These are phyloP conservation scores for Trichoderma atrobrunneum DNA, from an alignment of 2,329 filamentous ascomycete species.

Conservation along the genomic window DNA sequence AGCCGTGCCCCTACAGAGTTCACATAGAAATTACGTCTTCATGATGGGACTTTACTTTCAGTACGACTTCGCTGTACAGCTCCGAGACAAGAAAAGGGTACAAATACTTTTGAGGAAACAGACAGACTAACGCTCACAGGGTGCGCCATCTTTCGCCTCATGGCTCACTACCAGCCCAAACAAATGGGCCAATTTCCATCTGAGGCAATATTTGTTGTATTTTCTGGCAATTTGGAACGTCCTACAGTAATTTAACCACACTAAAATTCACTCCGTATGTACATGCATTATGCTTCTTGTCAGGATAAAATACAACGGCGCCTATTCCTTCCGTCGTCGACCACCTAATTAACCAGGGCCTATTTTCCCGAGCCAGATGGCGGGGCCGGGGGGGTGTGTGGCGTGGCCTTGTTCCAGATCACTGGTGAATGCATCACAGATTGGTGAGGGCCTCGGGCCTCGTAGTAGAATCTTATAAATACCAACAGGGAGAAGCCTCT, in stretches of 20 bases:
- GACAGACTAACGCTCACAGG: not conserved
- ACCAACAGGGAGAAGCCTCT: slow-evolving; percentile 24
- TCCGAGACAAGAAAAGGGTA: not conserved
- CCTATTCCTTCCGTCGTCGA: not conserved
- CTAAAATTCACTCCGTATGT: not conserved
- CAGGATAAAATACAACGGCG: slow-evolving; percentile 13
- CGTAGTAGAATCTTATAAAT: slow-evolving; percentile 26
- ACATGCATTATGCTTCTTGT: not conserved
- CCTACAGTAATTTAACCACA: not conserved
- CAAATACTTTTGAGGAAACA: not conserved
- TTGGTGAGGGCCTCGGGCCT: slow-evolving; percentile 24
- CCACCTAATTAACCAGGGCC: slow-evolving; percentile 6
- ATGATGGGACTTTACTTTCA: not conserved
- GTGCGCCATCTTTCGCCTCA: not conserved
- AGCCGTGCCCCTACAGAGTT: not conserved
- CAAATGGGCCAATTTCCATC: not conserved
- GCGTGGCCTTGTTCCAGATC: slow-evolving; percentile 14
- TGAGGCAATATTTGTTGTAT: not conserved
- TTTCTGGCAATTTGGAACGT: not conserved
- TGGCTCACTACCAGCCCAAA: not conserved
- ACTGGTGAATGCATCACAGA: slow-evolving; percentile 24
- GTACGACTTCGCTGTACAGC: not conserved
- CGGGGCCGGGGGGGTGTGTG: slow-evolving; percentile 15
- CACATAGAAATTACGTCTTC: not conserved
- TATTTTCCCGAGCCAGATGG: slow-evolving; percentile 19